These are phyloP conservation scores for Gryganskiella cystojenkinii DNA, from an alignment of 192 early-diverging fungal species.

Conservation along the genomic window DNA sequence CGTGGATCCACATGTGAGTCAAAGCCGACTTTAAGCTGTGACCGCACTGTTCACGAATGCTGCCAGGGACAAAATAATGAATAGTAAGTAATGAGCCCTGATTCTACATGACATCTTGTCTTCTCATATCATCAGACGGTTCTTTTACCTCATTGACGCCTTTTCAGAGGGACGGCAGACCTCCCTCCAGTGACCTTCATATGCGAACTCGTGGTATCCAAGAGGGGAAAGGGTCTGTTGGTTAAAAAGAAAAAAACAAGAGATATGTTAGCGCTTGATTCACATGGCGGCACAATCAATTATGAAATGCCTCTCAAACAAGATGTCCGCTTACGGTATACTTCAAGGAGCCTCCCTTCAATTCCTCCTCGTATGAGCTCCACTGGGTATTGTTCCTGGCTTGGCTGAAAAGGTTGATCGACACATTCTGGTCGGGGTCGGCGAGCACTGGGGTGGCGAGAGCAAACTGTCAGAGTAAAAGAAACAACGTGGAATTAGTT, in stretches of 20 bases:
- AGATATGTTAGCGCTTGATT: background rate
- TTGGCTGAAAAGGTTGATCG: constrained; percentile 73
- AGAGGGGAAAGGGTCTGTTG: constrained; percentile 54
- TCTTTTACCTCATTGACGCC: constrained; percentile 73
- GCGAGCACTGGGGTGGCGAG: constrained; percentile 76
- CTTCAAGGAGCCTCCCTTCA: constrained; percentile 65
- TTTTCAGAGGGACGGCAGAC: constrained; percentile 66
- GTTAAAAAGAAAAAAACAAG: background rate
- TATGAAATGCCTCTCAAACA: background rate
- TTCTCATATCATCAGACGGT: no score
- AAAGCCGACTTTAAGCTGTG: constrained; percentile 88
- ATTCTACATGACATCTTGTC: no score
- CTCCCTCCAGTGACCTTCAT: constrained; percentile 83
- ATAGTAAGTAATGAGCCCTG: no score
- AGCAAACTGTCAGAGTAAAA: constrained; percentile 56
- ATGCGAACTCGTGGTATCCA: constrained; percentile 75
- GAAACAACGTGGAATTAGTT: background rate
- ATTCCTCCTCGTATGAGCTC: constrained; percentile 80
- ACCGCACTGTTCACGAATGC: constrained; percentile 82
- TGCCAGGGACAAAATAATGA: constrained; percentile 40
- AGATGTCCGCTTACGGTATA: constrained; percentile 62
- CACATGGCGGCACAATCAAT: background rate
- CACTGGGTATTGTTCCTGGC: constrained; percentile 71
- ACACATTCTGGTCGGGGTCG: constrained; percentile 74
- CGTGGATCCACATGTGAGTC: constrained; percentile 70